These are phyloP conservation scores for Rhinocladiella similis DNA, from an alignment of 2,329 filamentous ascomycete genomes.

Conservation along the genomic window DNA sequence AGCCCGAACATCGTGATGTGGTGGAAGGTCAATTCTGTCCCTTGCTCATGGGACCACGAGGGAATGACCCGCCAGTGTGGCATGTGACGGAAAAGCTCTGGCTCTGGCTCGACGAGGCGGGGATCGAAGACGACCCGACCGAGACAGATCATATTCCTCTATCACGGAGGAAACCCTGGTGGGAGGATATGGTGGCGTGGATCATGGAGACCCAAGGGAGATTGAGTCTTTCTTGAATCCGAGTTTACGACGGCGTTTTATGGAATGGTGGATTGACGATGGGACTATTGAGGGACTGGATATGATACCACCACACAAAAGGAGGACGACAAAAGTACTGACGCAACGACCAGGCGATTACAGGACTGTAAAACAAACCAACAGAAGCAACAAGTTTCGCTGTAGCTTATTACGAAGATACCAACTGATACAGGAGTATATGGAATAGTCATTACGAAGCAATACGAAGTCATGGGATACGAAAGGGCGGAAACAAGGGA, in stretches of 20 bases:
- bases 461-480: too few relatives aligned
- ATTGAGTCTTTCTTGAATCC: slow-evolving; percentile 3
- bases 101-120: slow-evolving; percentile 2
- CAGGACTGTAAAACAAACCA: too few relatives aligned
- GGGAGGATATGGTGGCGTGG: slow-evolving; percentile 8
- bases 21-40: slow-evolving; percentile 1
- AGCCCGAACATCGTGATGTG: slow-evolving; percentile 10
- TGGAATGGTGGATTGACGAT: not conserved
- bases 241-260: too few relatives aligned
- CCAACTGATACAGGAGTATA: too few relatives aligned
- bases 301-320: too few relatives aligned
- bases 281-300: too few relatives aligned
- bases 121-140: not conserved
- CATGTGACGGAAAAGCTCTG: not conserved
- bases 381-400: too few relatives aligned
- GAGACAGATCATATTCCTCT: not conserved
- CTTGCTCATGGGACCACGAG: not conserved
- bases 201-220: not conserved
- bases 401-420: too few relatives aligned
- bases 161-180: slow-evolving; percentile 1
- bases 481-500: too few relatives aligned
- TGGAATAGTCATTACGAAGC: too few relatives aligned
- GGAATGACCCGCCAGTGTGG: slow-evolving; percentile 7
- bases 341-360: too few relatives aligned
- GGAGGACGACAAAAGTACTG: too few relatives aligned